These are phyloP conservation scores for Porogramme epimiltina DNA, from an alignment of 1,284 basidiomycete species.

Conservation along the genomic window DNA sequence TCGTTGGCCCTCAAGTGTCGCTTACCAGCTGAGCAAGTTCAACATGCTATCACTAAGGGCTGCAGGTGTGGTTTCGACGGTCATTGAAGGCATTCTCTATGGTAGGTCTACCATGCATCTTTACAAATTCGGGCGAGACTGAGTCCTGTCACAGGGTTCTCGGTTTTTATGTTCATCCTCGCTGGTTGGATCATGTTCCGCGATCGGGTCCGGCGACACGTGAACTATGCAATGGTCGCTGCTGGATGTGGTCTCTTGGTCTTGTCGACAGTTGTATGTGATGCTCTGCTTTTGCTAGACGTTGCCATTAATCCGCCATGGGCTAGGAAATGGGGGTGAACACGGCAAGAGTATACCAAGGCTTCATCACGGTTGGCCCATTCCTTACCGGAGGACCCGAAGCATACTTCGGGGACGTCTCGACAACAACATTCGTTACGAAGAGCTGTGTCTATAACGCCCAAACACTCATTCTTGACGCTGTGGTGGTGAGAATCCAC, in stretches of 20 bases:
- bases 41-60: constrained; percentile 17
- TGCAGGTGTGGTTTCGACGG: constrained; percentile 27
- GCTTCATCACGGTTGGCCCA: constrained; percentile 17
- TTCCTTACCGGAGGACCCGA: constrained; percentile 12
- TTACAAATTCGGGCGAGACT: too few species aligned
- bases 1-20: background rate
- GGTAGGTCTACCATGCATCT: constrained; percentile 14
- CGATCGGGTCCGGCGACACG: constrained; percentile 15
- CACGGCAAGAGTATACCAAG: constrained; percentile 22
- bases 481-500: background rate
- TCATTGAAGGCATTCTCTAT: constrained; percentile 30
- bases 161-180: constrained; percentile 31
- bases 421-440: constrained; percentile 24
- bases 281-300: background rate
- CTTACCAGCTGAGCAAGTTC: background rate
- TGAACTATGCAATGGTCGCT: constrained; percentile 22
- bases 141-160: constrained; percentile 30
- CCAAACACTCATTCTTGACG: background rate
- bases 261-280: constrained; percentile 28
- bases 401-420: constrained; percentile 27
- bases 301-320: background rate
- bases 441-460: background rate
- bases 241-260: constrained; percentile 23
- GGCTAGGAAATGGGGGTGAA: constrained; percentile 28
- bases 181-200: constrained; percentile 30